A percentile compares a stretch with the other conserved stretches of the same genome.
These are phyloP conservation scores for Botryosphaeria dothidea DNA, from an alignment of 2,329 filamentous ascomycete species.

Conservation along the genomic window DNA sequence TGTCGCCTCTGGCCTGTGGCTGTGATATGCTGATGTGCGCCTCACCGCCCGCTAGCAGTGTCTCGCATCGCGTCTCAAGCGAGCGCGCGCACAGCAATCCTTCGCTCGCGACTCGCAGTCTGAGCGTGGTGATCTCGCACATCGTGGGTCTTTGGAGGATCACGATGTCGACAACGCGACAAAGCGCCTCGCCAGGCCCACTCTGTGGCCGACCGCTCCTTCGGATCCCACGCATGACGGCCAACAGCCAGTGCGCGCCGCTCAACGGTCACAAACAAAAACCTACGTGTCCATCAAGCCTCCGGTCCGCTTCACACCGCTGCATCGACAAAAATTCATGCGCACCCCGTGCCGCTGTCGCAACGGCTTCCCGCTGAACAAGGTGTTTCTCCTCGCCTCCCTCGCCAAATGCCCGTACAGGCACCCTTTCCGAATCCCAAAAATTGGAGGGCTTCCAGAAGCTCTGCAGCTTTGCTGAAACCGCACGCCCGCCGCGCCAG, in stretches of 20 bases:
- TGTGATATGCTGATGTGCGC: background rate
- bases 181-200: slow-evolving; percentile 14
- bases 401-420: background rate
- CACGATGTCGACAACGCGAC: slow-evolving; percentile 15
- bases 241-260: slow-evolving; percentile 13
- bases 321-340: slow-evolving; percentile 11
- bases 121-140: slow-evolving; percentile 14
- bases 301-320: background rate
- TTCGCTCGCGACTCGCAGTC: slow-evolving; percentile 2
- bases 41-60: slow-evolving; percentile 11
- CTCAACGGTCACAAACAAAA: slow-evolving; percentile 9
- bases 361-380: background rate
- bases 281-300: slow-evolving; percentile 3
- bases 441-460: slow-evolving; percentile 10
- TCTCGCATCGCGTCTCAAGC: slow-evolving; percentile 11
- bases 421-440: background rate
- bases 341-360: background rate
- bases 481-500: slow-evolving; percentile 7
- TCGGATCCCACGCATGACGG: slow-evolving; percentile 14
- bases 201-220: slow-evolving; percentile 13
- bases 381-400: background rate
- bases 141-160: slow-evolving; percentile 16
- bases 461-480: slow-evolving; percentile 6
- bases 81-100: slow-evolving; percentile 13
- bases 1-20: background rate